phyloP scores from a whole-genome alignment of 306 rosid species.

The Leucaena leucocephala region DNA sequence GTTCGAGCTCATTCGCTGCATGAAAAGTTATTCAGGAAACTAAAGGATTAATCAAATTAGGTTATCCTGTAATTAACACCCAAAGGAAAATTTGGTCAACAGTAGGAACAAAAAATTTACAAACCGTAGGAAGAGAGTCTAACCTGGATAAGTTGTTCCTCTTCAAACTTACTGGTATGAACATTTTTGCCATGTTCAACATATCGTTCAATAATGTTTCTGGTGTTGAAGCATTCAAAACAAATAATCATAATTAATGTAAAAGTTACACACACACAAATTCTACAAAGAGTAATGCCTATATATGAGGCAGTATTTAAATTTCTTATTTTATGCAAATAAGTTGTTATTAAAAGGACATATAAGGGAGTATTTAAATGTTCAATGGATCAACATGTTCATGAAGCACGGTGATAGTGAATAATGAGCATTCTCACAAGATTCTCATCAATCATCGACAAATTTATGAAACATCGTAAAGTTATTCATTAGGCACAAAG shows the following conservation, averaged over 20 bases:
- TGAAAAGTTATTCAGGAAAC: neutral
- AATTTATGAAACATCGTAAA: neutral
- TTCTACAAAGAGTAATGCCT: too few relatives aligned
- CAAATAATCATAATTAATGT: slow-evolving; percentile 8
- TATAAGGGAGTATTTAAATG: neutral
- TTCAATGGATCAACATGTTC: neutral
- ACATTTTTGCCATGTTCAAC: slow-evolving; percentile 30
- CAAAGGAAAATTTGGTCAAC: neutral
- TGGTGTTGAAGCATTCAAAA: slow-evolving; percentile 47
- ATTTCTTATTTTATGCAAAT: too few relatives aligned
- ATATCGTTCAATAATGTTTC: slow-evolving; percentile 47
- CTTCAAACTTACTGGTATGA: slow-evolving; percentile 31
- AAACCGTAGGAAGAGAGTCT: slow-evolving; percentile 22
- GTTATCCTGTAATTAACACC: too few relatives aligned
- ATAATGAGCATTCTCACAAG: neutral
- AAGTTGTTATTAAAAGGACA: neutral
- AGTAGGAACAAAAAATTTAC: too few relatives aligned
- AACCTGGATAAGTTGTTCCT: slow-evolving; percentile 51
- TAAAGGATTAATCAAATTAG: neutral
- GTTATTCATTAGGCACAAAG: neutral
- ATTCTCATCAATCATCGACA: neutral
- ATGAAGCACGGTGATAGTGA: neutral
- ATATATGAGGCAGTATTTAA: too few relatives aligned
- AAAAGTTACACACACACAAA: neutral
- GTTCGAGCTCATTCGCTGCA: slow-evolving; percentile 57